Percentiles rank a stretch among this genome's conserved stretches.
These are phyloP conservation scores for Rhinocladiella similis DNA, from an alignment of 2,329 filamentous ascomycete genomes.

Conservation along the genomic window DNA sequence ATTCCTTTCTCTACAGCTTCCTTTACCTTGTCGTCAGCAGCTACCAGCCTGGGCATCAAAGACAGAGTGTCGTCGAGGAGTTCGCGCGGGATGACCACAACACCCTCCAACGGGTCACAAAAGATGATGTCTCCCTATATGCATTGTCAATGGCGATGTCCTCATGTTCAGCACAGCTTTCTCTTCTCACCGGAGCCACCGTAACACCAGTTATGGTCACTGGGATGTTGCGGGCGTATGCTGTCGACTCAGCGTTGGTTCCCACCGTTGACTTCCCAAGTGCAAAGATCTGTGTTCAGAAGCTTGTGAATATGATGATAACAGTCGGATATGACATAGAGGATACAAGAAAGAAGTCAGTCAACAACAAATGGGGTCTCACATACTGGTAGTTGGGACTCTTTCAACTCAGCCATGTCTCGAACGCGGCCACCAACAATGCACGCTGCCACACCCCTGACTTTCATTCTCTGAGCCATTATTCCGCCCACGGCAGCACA, in stretches of 20 bases:
- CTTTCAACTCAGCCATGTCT: constrained; percentile 62
- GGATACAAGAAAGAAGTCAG: constrained; percentile 1
- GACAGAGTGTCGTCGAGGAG: constrained; percentile 62
- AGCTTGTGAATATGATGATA: not conserved
- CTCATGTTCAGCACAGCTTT: not conserved
- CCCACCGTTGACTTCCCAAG: constrained; percentile 46
- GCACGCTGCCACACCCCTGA: constrained; percentile 59
- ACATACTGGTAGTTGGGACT: constrained; percentile 56
- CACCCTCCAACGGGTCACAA: constrained; percentile 68
- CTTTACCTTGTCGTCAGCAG: constrained; percentile 62
- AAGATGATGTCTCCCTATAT: constrained; percentile 66
- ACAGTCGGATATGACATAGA: not conserved
- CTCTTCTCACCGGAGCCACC: constrained; percentile 40
- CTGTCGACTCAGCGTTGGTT: constrained; percentile 45
- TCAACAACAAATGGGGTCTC: constrained; percentile 30
- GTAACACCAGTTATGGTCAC: constrained; percentile 43
- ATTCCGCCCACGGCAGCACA: constrained; percentile 77
- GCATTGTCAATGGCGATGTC: not conserved
- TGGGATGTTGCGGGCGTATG: constrained; percentile 41
- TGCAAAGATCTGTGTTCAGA: constrained; percentile 42
- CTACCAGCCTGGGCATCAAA: constrained; percentile 55
- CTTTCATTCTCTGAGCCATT: constrained; percentile 69
- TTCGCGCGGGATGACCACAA: constrained; percentile 65
- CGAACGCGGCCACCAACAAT: constrained; percentile 69
- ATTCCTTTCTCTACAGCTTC: constrained; percentile 64